Evolutionary conservation across 1,284 basidiomycete genomes (phyloP).

Genomic region (Trichosporon inkin): DNA sequence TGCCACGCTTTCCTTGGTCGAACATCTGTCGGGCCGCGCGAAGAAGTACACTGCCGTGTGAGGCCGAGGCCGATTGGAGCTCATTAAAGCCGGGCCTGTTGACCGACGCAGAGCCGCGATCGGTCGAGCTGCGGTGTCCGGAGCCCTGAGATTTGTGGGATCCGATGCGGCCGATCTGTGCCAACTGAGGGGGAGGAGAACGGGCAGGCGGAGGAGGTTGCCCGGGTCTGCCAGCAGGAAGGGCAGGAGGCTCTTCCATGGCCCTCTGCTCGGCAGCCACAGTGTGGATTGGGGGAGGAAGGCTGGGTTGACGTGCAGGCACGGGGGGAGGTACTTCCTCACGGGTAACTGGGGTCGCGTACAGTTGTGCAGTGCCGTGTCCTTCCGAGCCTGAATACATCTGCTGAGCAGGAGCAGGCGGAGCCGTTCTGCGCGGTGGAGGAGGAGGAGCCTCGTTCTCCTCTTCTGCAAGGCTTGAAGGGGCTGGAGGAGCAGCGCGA

Average conservation of each 20-base stretch:
- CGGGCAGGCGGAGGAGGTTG: background rate
- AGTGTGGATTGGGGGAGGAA: background rate
- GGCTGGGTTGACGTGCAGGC: background rate
- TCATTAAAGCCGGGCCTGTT: constrained; percentile 54
- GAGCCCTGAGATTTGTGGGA: constrained; percentile 3
- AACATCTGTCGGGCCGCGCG: constrained; percentile 64
- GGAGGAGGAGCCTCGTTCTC: constrained; percentile 20
- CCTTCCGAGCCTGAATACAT: background rate
- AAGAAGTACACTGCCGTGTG: constrained; percentile 68
- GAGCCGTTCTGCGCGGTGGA: constrained; percentile 27
- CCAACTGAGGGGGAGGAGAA: background rate
- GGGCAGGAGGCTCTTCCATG: background rate
- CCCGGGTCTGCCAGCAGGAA: background rate
- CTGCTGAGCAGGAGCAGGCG: constrained; percentile 10
- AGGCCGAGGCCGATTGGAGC: constrained; percentile 64
- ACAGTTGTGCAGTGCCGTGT: background rate
- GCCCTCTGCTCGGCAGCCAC: background rate
- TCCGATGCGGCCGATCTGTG: constrained; percentile 2
- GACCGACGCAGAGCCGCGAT: background rate
- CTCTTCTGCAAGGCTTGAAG: constrained; percentile 1
- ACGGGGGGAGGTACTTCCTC: background rate
- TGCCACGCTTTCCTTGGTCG: constrained; percentile 67
- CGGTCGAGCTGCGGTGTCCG: background rate
- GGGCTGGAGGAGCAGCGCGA: background rate
- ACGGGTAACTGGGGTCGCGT: background rate